Base-by-base conservation (phyloP, 2,329 filamentous ascomycete genomes). In the Cryphonectria parasitica region DNA sequence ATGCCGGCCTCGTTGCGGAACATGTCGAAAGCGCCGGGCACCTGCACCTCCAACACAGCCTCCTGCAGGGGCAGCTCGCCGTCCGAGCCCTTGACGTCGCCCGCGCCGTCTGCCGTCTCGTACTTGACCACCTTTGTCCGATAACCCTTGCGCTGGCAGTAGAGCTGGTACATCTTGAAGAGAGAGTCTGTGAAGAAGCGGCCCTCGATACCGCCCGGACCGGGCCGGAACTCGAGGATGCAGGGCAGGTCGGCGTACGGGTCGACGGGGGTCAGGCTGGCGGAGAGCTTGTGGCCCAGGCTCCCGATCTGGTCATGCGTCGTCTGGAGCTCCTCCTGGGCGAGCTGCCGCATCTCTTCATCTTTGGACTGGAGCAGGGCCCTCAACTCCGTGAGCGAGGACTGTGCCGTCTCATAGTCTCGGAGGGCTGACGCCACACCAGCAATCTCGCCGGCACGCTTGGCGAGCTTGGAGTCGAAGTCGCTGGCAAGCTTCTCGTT, bases 1-100 rank as follows among this genome's bases (percentile, higher is more conserved):
- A 99, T 96, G 43, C 96, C 96, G 3, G 95, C 93, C 81, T 99
- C 96, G 75, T 91, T 91, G 72, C 95, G 89, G 76, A 99, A 89
- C 1, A 89, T 78, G 72, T 92, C 93, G 80, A 97, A 99, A 31
- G 94, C 91, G 41, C 93, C 93, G 1, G 88, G 82, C 65, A 90
- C 87, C 71, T 91, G 88, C 49, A 99, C 85, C 79, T 98, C 94
- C 36, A 99, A 86, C 34, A 99, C 89, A 10, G 93, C 96, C 83
- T 98, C 96, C 69, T 92, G 90, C 2, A 98, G 85, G 8, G 93
- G 90, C 36, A 88, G 82, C 73, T 94, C 92, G 65, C 87, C 87
- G 17, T 87, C 86, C 0, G 84, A 81, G 1, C 84, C 84, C 10
- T 83, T 82, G n/a, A 82, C 78, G 74, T 82, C 82, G 68, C 87